These are phyloP conservation scores for Phoenix dactylifera DNA, from an alignment of 176 grass and related monocot species.

Conservation along the genomic window DNA sequence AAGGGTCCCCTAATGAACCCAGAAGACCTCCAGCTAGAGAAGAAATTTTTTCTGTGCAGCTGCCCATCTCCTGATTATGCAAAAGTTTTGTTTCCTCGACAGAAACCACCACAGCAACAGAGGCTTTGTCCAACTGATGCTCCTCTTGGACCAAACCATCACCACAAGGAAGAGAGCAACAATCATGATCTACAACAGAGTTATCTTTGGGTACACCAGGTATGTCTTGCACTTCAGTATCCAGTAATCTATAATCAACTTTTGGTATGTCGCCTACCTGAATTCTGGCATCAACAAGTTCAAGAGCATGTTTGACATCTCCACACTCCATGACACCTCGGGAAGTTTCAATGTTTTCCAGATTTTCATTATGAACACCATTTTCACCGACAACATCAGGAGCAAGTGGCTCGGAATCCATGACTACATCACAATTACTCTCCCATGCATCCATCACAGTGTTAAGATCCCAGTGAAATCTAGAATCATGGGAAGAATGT, in stretches of 20 bases:
- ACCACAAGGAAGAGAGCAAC: slow-evolving; percentile 9
- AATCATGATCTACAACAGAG: background rate
- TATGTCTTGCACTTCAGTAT: slow-evolving; percentile 20
- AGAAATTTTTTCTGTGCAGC: slow-evolving; percentile 23
- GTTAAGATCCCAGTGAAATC: slow-evolving; percentile 96
- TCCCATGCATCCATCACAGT: slow-evolving; percentile 81
- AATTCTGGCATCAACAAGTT: slow-evolving; percentile 19
- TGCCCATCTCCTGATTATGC: slow-evolving; percentile 17
- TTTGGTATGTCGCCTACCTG: slow-evolving; percentile 5
- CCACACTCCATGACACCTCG: background rate
- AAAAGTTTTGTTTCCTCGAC: slow-evolving; percentile 29
- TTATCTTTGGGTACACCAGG: slow-evolving; percentile 10
- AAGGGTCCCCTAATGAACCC: slow-evolving; percentile 2
- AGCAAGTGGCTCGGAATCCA: slow-evolving; percentile 12
- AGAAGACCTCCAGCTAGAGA: slow-evolving; percentile 12
- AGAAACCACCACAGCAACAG: slow-evolving; percentile 9
- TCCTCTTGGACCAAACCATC: slow-evolving; percentile 7
- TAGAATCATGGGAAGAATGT: slow-evolving; percentile 35
- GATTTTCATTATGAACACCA: slow-evolving; percentile 1
- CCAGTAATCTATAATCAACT: slow-evolving; percentile 6
- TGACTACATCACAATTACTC: slow-evolving; percentile 15
- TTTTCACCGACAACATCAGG: slow-evolving; percentile 16
- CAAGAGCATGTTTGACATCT: slow-evolving; percentile 10
- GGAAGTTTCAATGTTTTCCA: slow-evolving; percentile 3
- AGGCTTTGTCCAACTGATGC: slow-evolving; percentile 19